Evolutionary conservation across 1,284 basidiomycete species (phyloP).

Genomic region (Austroboletus sp.): DNA sequence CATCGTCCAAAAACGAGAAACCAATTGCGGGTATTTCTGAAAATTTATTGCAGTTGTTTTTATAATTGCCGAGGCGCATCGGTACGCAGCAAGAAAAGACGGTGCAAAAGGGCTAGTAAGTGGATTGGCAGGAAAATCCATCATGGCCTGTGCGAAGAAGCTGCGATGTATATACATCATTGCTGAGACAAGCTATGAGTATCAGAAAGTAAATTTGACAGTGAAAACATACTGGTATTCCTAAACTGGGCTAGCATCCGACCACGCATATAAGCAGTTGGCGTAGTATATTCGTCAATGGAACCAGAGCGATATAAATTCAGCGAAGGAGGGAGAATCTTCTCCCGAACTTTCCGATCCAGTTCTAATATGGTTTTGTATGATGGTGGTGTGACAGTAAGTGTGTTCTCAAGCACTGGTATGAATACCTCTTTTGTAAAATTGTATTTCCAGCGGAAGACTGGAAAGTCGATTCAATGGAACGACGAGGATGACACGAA

Average conservation of each 20-base stretch:
- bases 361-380: slow-evolving; percentile 53
- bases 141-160: slow-evolving; percentile 57
- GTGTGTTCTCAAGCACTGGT: slow-evolving; percentile 44
- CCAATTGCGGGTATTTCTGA: slow-evolving; percentile 49
- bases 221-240: slow-evolving; percentile 36
- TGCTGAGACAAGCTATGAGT: slow-evolving; percentile 32
- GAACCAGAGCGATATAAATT: slow-evolving; percentile 43
- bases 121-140: slow-evolving; percentile 54
- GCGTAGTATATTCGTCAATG: slow-evolving; percentile 44
- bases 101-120: slow-evolving; percentile 57
- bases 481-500: neutral
- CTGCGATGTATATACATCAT: slow-evolving; percentile 53
- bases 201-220: neutral
- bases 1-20: slow-evolving; percentile 47
- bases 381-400: slow-evolving; percentile 45
- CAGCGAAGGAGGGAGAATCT: slow-evolving; percentile 44
- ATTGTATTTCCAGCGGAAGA: slow-evolving; percentile 31
- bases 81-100: slow-evolving; percentile 57
- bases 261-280: slow-evolving; percentile 43
- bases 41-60: slow-evolving; percentile 46
- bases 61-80: slow-evolving; percentile 54
- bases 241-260: slow-evolving; percentile 49
- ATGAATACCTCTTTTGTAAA: slow-evolving; percentile 45
- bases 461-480: slow-evolving; percentile 17
- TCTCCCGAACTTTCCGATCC: slow-evolving; percentile 53